phyloP scores from a whole-genome alignment of 352 stramenopile genomes.

The Vaucheria bursata region DNA sequence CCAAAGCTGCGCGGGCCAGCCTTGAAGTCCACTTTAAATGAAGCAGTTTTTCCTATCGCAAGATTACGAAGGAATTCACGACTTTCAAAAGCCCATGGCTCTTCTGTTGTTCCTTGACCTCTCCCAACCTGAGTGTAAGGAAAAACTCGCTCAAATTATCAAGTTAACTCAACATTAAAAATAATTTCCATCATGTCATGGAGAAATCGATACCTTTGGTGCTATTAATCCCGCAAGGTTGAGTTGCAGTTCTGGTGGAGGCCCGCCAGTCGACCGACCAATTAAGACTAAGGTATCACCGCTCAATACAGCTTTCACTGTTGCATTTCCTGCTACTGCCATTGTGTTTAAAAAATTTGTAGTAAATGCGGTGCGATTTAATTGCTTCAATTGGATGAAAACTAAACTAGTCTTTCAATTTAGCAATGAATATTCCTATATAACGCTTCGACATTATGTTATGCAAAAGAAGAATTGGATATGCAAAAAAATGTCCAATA shows the following conservation, averaged over 20 bases:
- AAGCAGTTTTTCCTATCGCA: constrained; percentile 86
- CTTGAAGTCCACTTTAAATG: constrained; percentile 70
- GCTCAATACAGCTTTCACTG: constrained; percentile 91
- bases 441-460: too few species aligned
- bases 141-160: too few species aligned
- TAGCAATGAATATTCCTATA: too few species aligned
- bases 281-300: constrained; percentile 94
- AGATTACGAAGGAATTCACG: constrained; percentile 90
- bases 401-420: too few species aligned
- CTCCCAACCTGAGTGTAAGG: constrained; percentile 14
- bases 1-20: constrained; percentile 43
- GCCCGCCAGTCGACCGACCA: constrained; percentile 61
- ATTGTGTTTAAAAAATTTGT: constrained; percentile 13
- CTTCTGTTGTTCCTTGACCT: constrained; percentile 52
- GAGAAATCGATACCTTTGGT: constrained; percentile 61
- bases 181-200: too few species aligned
- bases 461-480: too few species aligned
- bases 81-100: constrained; percentile 86
- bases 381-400: too few species aligned
- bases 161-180: constrained; percentile 17
- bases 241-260: constrained; percentile 86
- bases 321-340: constrained; percentile 57
- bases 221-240: constrained; percentile 87
- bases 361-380: too few species aligned
- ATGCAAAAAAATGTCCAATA: too few species aligned